phyloP scores from a whole-genome alignment of 306 rosid species.

The barrel medic (Medicago truncatula) region MtrunA17r5.0-ANR NC_053043.1:8442001-8442500 shows the following conservation, averaged over 20 bases:
- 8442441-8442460: conserved; percentile 75
- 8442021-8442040: too few species aligned
- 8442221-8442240: background rate
- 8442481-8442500: conserved; percentile 71
- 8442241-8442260: background rate
- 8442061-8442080: too few species aligned
- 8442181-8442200: too few species aligned
- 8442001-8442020: too few species aligned
- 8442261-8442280: background rate
- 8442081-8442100: too few species aligned
- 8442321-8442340: background rate
- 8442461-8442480: conserved; percentile 60
- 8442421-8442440: conserved; percentile 55
- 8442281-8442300: background rate
- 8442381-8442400: conserved; percentile 49
- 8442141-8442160: too few species aligned
- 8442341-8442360: conserved; percentile 32
- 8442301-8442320: too few species aligned
- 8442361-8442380: conserved; percentile 64
- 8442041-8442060: too few species aligned
- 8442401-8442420: conserved; percentile 58
- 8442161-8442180: too few species aligned
- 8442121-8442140: too few species aligned
- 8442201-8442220: too few species aligned
- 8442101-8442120: too few species aligned